A percentile compares a stretch with the other conserved stretches of the same genome.
Conservation (phyloP, 768 basidiomycete species). For the Panaeolus cyanescens region DNA sequence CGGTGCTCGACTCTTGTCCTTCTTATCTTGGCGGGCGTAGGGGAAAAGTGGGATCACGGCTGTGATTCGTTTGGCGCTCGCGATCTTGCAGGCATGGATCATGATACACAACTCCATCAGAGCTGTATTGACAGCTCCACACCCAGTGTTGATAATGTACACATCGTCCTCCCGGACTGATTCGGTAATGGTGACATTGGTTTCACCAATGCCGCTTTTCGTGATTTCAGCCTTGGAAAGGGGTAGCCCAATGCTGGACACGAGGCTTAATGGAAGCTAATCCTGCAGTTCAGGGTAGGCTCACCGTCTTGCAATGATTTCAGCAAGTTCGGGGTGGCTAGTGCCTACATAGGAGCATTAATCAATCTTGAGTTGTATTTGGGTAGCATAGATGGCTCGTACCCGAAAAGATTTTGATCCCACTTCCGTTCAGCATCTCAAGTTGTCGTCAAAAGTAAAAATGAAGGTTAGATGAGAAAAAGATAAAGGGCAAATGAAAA, state of each 20-base stretch:
- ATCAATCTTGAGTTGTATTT: background rate
- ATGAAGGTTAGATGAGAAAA: constrained; percentile 14
- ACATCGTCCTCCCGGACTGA: constrained; percentile 98
- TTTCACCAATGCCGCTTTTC: constrained; percentile 89
- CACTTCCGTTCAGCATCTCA: constrained; percentile 54
- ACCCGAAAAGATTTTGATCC: constrained; percentile 63
- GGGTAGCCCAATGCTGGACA: constrained; percentile 80
- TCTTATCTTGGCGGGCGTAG: constrained; percentile 97
- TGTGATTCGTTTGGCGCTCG: constrained; percentile 97
- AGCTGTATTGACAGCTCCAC: constrained; percentile 84
- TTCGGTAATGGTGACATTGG: constrained; percentile 88
- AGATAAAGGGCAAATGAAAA: constrained; percentile 10
- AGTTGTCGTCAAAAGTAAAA: constrained; percentile 18
- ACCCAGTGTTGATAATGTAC: constrained; percentile 96
- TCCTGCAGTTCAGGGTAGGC: constrained; percentile 20
- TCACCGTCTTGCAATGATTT: constrained; percentile 91
- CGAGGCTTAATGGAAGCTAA: constrained; percentile 19
- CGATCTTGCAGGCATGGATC: constrained; percentile 99
- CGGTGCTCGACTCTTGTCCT: constrained; percentile 97
- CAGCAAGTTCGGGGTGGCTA: constrained; percentile 93
- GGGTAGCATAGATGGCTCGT: constrained; percentile 13
- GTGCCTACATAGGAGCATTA: constrained; percentile 59
- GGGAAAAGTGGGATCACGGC: constrained; percentile 98
- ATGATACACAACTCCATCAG: constrained; percentile 99
- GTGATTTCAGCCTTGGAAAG: constrained; percentile 87